phyloP scores from a whole-genome alignment of 2,329 filamentous ascomycete genomes.

The Diaporthe vaccinii region DNA sequence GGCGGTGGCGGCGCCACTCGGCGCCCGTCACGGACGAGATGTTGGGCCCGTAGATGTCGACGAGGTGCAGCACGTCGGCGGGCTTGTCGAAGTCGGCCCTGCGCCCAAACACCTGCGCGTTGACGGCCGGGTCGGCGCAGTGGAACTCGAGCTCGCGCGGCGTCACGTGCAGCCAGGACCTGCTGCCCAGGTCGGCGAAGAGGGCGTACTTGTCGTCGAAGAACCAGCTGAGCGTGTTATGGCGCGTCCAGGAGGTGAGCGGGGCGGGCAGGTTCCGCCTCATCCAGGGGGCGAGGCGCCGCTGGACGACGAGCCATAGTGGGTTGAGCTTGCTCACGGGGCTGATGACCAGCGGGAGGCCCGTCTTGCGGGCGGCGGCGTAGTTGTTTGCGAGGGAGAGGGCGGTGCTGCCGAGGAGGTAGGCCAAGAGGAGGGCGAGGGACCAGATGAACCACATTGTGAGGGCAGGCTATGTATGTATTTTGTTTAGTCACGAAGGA shows the following conservation, averaged over 20 bases:
- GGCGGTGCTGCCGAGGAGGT: conserved; percentile 11
- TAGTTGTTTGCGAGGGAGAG: conserved; percentile 7
- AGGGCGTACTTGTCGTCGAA: conserved; percentile 30
- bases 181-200: neutral
- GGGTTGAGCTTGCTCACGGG: conserved; percentile 16
- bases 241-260: conserved; percentile 1
- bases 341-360: conserved; percentile 21
- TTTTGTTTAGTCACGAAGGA: no score
- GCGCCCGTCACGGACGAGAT: conserved; percentile 8
- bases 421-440: neutral
- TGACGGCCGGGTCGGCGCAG: conserved; percentile 27
- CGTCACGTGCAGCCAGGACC: conserved; percentile 21
- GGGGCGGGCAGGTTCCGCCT: neutral
- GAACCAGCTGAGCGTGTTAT: conserved; percentile 20
- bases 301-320: neutral
- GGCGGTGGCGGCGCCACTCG: conserved; percentile 20
- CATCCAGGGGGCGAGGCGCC: neutral
- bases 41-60: conserved; percentile 17
- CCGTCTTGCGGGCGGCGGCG: conserved; percentile 12
- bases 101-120: conserved; percentile 8
- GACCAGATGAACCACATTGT: conserved; percentile 15
- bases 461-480: neutral
- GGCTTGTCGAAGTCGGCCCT: conserved; percentile 6
- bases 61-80: neutral
- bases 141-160: conserved; percentile 6